phyloP scores from a whole-genome alignment of 2,329 filamentous ascomycete genomes.

The Alternaria arbusti region DNA sequence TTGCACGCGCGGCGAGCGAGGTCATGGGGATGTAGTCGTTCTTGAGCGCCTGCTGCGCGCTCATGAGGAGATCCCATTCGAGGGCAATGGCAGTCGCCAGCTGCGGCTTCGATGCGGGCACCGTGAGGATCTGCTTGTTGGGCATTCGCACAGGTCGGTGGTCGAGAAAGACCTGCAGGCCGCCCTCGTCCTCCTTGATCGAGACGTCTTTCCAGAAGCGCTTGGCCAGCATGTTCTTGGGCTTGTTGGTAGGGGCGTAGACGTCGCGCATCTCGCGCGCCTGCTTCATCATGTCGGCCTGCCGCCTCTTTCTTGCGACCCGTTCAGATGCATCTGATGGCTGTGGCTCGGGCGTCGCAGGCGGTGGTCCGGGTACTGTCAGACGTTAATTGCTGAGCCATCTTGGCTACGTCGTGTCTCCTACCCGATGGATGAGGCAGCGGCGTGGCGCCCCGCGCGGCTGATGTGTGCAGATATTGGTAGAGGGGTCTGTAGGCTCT shows the following conservation, averaged over 20 bases:
- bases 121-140: slow-evolving; percentile 71
- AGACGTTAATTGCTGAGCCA: slow-evolving; percentile 1
- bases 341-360: slow-evolving; percentile 60
- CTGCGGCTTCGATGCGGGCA: slow-evolving; percentile 78
- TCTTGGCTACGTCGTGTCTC: neutral
- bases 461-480: slow-evolving; percentile 53
- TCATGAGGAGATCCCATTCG: slow-evolving; percentile 89
- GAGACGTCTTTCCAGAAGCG: slow-evolving; percentile 89
- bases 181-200: slow-evolving; percentile 67
- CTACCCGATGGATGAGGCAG: slow-evolving; percentile 59
- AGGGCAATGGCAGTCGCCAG: slow-evolving; percentile 85
- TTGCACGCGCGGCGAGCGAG: slow-evolving; percentile 79
- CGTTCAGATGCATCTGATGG: slow-evolving; percentile 56
- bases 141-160: slow-evolving; percentile 77
- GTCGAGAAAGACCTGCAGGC: slow-evolving; percentile 76
- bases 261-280: slow-evolving; percentile 53
- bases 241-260: slow-evolving; percentile 47
- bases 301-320: slow-evolving; percentile 57
- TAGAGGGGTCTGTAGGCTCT: slow-evolving; percentile 29
- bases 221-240: slow-evolving; percentile 63
- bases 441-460: slow-evolving; percentile 58
- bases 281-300: slow-evolving; percentile 57
- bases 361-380: slow-evolving; percentile 63
- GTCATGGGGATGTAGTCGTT: slow-evolving; percentile 91
- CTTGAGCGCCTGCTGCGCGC: slow-evolving; percentile 81